These are phyloP conservation scores for Geranium brycei DNA, from an alignment of 345 rosid genomes.

Conservation along the genomic window DNA sequence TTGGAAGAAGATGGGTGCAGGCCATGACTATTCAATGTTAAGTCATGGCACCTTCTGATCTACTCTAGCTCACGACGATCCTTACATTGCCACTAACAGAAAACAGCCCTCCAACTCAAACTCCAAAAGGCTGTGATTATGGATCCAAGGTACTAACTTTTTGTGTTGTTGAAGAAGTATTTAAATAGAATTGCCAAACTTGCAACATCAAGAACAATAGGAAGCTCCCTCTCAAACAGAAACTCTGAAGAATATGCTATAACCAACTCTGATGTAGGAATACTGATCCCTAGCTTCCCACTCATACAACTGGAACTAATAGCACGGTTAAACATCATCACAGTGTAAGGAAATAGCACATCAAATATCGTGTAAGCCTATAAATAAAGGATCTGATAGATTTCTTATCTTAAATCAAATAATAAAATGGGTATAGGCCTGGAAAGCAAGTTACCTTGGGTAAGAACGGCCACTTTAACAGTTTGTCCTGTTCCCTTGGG, in stretches of 20 bases:
- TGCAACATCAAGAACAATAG: neutral
- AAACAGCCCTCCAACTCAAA: too few relatives aligned
- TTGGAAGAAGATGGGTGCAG: neutral
- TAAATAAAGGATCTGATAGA: neutral
- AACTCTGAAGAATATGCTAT: neutral
- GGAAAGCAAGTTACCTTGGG: constrained; percentile 54
- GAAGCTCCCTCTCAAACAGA: neutral
- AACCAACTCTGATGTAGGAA: neutral
- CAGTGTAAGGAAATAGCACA: neutral
- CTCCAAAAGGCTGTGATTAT: too few relatives aligned
- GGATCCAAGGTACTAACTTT: neutral
- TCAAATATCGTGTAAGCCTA: neutral
- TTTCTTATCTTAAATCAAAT: too few relatives aligned
- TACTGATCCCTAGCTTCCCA: neutral
- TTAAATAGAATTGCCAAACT: too few relatives aligned
- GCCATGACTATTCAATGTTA: too few relatives aligned
- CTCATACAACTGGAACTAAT: neutral
- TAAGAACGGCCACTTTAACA: constrained; percentile 87
- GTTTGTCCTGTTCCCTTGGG: constrained; percentile 97
- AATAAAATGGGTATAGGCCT: neutral
- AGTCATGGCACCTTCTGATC: too few relatives aligned
- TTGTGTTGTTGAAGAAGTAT: neutral
- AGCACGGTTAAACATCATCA: neutral
- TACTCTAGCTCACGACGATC: too few relatives aligned
- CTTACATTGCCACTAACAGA: too few relatives aligned